Conservation (phyloP, 2,329 filamentous ascomycete species). For the Pseudocercospora fuligena region DNA sequence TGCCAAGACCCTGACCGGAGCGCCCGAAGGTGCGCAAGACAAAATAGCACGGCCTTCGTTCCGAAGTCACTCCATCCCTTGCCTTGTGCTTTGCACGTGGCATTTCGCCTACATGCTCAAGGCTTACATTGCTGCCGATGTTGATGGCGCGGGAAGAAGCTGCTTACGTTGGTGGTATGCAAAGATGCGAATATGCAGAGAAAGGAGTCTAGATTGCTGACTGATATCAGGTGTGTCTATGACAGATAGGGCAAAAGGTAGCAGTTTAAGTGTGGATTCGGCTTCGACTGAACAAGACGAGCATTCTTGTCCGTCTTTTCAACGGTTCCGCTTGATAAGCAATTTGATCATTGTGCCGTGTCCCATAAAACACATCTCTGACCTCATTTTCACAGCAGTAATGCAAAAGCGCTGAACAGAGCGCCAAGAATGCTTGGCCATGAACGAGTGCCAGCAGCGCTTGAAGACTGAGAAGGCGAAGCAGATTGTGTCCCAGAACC, state of each 20-base stretch:
- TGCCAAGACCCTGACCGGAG: constrained; percentile 1
- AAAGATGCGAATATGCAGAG: not conserved
- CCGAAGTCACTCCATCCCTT: not conserved
- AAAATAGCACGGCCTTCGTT: not conserved
- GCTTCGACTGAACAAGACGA: not conserved
- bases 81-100: not conserved
- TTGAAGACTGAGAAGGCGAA: not conserved
- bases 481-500: not conserved
- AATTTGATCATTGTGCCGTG: not conserved
- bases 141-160: not conserved
- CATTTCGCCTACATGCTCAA: not conserved
- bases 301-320: not conserved
- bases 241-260: too few relatives aligned
- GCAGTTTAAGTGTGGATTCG: not conserved
- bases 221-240: too few relatives aligned
- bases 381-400: not conserved
- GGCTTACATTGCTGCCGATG: not conserved
- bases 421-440: not conserved
- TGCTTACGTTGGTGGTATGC: not conserved
- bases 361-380: not conserved
- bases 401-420: not conserved
- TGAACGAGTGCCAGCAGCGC: not conserved
- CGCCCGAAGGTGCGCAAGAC: not conserved
- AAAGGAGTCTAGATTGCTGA: too few relatives aligned
- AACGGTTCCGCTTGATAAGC: not conserved